Evolutionary conservation across 345 rosid species (phyloP), one percentile per base, ranked within the genome.

Genomic region (Eucalyptus shirleyi): DNA sequence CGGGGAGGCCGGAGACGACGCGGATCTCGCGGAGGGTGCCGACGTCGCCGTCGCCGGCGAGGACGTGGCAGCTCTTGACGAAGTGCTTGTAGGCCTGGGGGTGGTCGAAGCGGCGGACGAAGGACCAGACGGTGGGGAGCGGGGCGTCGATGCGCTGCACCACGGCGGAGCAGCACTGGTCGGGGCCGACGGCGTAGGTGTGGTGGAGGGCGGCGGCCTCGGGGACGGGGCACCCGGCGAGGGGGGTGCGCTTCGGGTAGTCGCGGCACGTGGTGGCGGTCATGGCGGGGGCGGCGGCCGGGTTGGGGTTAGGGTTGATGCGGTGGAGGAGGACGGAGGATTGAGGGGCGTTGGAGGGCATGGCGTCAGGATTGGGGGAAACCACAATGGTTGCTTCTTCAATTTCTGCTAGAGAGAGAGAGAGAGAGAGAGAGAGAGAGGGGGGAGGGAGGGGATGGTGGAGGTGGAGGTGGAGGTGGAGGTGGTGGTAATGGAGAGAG

Each of bases 51-150:
- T 90, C 91, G 17, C 96, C 96, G 91, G 87, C 49, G 90, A 94
- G 89, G 86, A 95, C 90, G 65, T 91, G 93, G 90, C 96, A 95
- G 93, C 94, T 94, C 92, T 91, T 94, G 89, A 95, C 89, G 88
- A 95, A 95, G 94, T 94, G 95, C 86, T 94, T 95, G 94, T 95
- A 95, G 21, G 92, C 93, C 53, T 93, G 94, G 2, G 96, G 96
- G 89, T 93, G 89, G 86, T 94, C 95, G 87, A 95, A 95, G 50
- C 95, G 95, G 87, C 95, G 96, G 87, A 95, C 95, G 50, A 95
- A 91, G 7, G 96, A 92, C 96, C 96, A 95, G 88, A 94, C 94
- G 90, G 94, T 89, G 88, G 95, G 86, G 37, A 93, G 91, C 4
- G 95, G 93, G 17, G 96, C 96, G 34, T 88, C 91, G 89, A 95